These are phyloP conservation scores for Ulota crispa DNA, from an alignment of 225 moss, liverwort and hornwort species.

Conservation along the genomic window DNA sequence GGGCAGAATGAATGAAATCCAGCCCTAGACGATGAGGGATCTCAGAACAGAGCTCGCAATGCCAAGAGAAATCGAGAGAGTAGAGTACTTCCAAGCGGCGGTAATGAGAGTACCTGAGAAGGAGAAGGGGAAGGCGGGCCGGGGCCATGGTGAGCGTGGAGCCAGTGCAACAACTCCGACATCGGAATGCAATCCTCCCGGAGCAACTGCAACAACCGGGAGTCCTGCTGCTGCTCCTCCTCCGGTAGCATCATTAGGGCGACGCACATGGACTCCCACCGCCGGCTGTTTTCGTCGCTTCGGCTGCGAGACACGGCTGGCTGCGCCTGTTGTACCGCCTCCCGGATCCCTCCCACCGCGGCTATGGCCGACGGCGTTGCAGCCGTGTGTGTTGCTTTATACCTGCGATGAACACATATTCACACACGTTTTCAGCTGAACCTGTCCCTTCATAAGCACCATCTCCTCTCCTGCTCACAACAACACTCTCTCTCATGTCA, in stretches of 20 bases:
- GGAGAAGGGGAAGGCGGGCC: conserved; percentile 41
- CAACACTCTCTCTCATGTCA: no score
- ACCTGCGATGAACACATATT: no score
- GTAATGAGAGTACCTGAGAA: conserved; percentile 29
- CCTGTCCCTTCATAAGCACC: no score
- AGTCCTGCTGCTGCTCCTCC: conserved; percentile 58
- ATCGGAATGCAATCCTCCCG: conserved; percentile 44
- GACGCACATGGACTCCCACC: no score
- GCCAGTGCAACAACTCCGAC: conserved; percentile 56
- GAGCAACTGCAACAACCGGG: conserved; percentile 48
- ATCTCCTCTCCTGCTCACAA: no score
- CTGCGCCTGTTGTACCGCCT: no score
- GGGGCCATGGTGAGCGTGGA: conserved; percentile 53
- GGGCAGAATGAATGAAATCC: not conserved
- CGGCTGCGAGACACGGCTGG: no score
- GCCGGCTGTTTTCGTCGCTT: not conserved
- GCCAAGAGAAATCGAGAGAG: not conserved
- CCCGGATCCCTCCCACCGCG: no score
- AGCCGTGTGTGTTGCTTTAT: no score
- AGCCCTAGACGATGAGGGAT: conserved; percentile 30
- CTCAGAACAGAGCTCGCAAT: not conserved
- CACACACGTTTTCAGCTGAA: no score
- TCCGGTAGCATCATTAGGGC: not conserved
- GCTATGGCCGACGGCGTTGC: no score
- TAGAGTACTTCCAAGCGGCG: not conserved